phyloP scores from a whole-genome alignment of 805 yeast species.

The Suhomyces canberraensis region DNA sequence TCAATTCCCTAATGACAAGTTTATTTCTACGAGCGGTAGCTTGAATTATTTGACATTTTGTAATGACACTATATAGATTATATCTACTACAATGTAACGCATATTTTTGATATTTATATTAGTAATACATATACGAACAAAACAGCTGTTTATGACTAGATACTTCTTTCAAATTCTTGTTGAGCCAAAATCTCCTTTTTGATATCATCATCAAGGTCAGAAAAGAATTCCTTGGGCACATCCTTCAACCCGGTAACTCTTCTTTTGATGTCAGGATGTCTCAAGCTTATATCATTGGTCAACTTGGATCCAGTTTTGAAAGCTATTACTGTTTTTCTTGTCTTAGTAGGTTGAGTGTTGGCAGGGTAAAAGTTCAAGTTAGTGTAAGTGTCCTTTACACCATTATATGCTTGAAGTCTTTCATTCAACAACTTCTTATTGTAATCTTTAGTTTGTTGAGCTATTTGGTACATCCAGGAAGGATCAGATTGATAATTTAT shows the following conservation, averaged over 20 bases:
- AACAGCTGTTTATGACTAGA: constrained; percentile 3
- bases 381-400: constrained; percentile 77
- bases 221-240: constrained; percentile 58
- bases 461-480: constrained; percentile 83
- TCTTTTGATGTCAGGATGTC: constrained; percentile 44
- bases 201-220: constrained; percentile 50
- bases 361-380: constrained; percentile 75
- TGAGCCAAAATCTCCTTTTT: constrained; percentile 61
- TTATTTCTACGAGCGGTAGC: neutral
- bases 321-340: constrained; percentile 26
- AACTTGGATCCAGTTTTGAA: constrained; percentile 28
- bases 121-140: constrained; percentile 9
- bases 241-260: constrained; percentile 62
- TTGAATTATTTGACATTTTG: no score
- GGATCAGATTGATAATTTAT: constrained; percentile 53
- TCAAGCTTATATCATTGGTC: constrained; percentile 43
- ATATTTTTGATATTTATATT: neutral
- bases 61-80: neutral
- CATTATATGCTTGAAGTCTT: constrained; percentile 54
- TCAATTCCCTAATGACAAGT: neutral
- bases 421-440: constrained; percentile 60
- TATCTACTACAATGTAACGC: neutral
- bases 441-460: constrained; percentile 69
- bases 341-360: constrained; percentile 66
- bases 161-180: constrained; percentile 45